A percentile compares a stretch with the other conserved stretches of the same genome.
phyloP scores from a whole-genome alignment of 768 basidiomycete genomes.

The Mycena latifolia region DNA sequence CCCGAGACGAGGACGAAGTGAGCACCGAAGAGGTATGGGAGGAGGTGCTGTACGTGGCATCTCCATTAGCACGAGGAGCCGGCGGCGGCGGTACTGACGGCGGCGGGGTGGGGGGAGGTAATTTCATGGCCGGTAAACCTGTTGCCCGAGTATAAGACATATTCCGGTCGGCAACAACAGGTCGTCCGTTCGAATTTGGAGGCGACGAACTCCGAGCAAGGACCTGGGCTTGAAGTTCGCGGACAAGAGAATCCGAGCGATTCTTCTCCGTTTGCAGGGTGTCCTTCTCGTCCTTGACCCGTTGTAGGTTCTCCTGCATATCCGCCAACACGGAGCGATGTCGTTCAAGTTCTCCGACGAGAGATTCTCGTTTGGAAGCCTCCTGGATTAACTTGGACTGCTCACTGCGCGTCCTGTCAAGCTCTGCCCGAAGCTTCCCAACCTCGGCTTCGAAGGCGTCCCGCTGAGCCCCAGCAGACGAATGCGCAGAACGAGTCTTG shows the following conservation, averaged over 20 bases:
- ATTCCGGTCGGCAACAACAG: slow-evolving; percentile 61
- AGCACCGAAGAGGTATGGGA: slow-evolving; percentile 69
- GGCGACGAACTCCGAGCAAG: slow-evolving; percentile 69
- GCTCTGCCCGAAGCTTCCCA: slow-evolving; percentile 54
- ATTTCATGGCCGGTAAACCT: slow-evolving; percentile 76
- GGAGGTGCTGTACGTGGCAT: slow-evolving; percentile 68
- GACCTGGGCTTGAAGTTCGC: slow-evolving; percentile 83
- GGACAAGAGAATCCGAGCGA: slow-evolving; percentile 75
- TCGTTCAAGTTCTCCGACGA: slow-evolving; percentile 80
- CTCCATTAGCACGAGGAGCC: slow-evolving; percentile 69
- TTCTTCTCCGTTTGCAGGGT: slow-evolving; percentile 77
- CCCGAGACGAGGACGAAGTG: slow-evolving; percentile 73
- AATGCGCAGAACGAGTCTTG: slow-evolving; percentile 50
- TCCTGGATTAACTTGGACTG: slow-evolving; percentile 76
- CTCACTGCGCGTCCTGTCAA: slow-evolving; percentile 63
- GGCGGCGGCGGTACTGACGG: slow-evolving; percentile 90
- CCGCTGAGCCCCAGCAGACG: slow-evolving; percentile 51
- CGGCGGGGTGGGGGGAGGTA: slow-evolving; percentile 90
- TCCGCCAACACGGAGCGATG: slow-evolving; percentile 84
- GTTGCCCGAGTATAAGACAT: slow-evolving; percentile 68
- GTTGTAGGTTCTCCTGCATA: slow-evolving; percentile 81
- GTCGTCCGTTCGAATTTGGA: slow-evolving; percentile 66
- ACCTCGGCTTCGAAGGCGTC: slow-evolving; percentile 45
- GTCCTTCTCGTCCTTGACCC: slow-evolving; percentile 87
- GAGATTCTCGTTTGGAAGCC: slow-evolving; percentile 79